A percentile compares a stretch with the other conserved stretches of the same genome.
Evolutionary conservation across 495 filamentous ascomycete genomes (phyloP).

Genomic region (Annulohypoxylon nitens): DNA sequence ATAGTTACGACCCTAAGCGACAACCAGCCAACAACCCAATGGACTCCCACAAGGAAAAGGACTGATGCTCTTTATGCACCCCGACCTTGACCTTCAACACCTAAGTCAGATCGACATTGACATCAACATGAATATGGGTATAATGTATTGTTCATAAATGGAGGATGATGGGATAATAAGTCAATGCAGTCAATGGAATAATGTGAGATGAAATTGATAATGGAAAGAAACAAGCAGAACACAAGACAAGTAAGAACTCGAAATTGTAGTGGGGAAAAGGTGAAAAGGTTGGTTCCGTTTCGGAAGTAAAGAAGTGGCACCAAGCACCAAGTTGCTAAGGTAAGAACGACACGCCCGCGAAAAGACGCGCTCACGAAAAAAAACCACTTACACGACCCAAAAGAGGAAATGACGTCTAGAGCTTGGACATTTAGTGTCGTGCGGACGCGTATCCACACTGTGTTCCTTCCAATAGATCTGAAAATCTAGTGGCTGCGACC

Average conservation of each 20-base stretch:
- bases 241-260: not conserved
- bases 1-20: slow-evolving; percentile 10
- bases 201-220: slow-evolving; percentile 22
- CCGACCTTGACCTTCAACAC: slow-evolving; percentile 11
- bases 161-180: slow-evolving; percentile 16
- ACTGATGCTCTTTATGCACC: slow-evolving; percentile 15
- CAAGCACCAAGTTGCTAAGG: slow-evolving; percentile 1
- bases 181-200: not conserved
- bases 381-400: slow-evolving; percentile 46
- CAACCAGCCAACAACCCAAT: not conserved
- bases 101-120: not conserved
- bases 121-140: not conserved
- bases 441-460: slow-evolving; percentile 10
- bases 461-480: not conserved
- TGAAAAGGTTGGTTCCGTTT: slow-evolving; percentile 11
- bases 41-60: slow-evolving; percentile 15
- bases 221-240: slow-evolving; percentile 2
- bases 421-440: slow-evolving; percentile 4
- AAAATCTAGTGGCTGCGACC: slow-evolving; percentile 7
- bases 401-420: slow-evolving; percentile 40
- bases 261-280: slow-evolving; percentile 19
- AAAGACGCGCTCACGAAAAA: slow-evolving; percentile 48
- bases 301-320: slow-evolving; percentile 23
- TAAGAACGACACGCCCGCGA: slow-evolving; percentile 48
- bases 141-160: slow-evolving; percentile 1